Conservation (phyloP, 805 yeast species). For the Suhomyces tanzawaensis region DNA sequence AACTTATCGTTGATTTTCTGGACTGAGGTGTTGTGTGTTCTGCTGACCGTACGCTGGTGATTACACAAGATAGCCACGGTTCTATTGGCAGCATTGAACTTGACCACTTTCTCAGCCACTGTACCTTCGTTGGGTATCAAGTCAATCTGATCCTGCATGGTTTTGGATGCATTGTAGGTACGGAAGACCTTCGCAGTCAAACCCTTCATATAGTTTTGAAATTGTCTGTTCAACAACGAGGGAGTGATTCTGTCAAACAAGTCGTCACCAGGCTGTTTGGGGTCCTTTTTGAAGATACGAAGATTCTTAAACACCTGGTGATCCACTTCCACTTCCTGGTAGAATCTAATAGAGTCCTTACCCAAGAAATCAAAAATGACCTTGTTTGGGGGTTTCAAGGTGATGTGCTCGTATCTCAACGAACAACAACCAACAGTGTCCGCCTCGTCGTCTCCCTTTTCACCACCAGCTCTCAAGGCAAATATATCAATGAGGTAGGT, state of each 20-base stretch:
- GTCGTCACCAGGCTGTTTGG: constrained; percentile 90
- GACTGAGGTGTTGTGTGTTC: constrained; percentile 77
- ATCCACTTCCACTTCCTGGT: constrained; percentile 91
- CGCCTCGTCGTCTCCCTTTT: constrained; percentile 95
- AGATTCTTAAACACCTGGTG: constrained; percentile 88
- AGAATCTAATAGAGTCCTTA: constrained; percentile 89
- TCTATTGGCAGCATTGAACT: constrained; percentile 91
- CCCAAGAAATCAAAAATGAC: constrained; percentile 92
- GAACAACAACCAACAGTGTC: constrained; percentile 99
- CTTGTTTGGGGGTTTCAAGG: constrained; percentile 77
- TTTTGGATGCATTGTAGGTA: constrained; percentile 93
- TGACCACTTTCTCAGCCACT: constrained; percentile 80
- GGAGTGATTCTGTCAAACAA: constrained; percentile 90
- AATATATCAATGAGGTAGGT: constrained; percentile 88
- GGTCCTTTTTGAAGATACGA: constrained; percentile 80
- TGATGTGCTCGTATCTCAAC: constrained; percentile 82
- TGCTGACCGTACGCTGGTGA: constrained; percentile 91
- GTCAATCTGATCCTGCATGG: constrained; percentile 94
- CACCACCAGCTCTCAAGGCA: constrained; percentile 98
- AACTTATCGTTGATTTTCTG: constrained; percentile 75
- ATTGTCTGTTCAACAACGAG: constrained; percentile 73
- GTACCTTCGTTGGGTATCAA: constrained; percentile 83
- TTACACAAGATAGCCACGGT: constrained; percentile 95
- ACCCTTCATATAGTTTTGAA: constrained; percentile 89
- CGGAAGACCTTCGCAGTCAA: constrained; percentile 96